phyloP scores from a whole-genome alignment of 495 filamentous ascomycete genomes.

The Penicillium verhagenii region DNA sequence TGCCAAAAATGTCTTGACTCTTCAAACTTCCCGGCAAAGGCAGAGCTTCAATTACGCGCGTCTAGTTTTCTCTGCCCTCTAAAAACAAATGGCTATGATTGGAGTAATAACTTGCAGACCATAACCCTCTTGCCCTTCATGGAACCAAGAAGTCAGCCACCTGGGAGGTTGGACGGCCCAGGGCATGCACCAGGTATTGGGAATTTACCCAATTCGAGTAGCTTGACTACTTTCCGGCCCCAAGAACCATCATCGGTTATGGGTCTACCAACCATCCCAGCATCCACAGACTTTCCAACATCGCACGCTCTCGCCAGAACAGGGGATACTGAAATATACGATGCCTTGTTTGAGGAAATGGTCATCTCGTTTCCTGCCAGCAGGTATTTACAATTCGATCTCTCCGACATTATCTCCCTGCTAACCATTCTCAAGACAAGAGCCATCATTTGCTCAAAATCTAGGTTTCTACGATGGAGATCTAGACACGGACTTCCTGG shows the following conservation, averaged over 20 bases:
- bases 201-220: background rate
- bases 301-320: background rate
- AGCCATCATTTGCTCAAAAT: constrained; percentile 28
- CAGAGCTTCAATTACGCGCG: background rate
- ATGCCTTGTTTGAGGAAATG: constrained; percentile 26
- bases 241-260: background rate
- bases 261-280: background rate
- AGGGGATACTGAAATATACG: constrained; percentile 16
- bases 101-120: background rate
- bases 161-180: background rate
- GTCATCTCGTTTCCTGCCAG: constrained; percentile 15
- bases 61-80: background rate
- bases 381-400: constrained; percentile 3
- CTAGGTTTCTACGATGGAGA: constrained; percentile 28
- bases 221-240: background rate
- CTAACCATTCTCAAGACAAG: constrained; percentile 9
- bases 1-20: constrained; percentile 6
- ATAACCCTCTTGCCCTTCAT: background rate
- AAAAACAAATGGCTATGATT: background rate
- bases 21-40: background rate
- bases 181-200: background rate
- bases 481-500: constrained; percentile 25
- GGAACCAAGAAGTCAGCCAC: background rate
- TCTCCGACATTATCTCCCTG: background rate
- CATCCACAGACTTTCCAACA: background rate